Evolutionary conservation across 768 basidiomycete species (phyloP), one percentile per base, ranked within the genome.

Genomic region (Boletus sp.): DNA sequence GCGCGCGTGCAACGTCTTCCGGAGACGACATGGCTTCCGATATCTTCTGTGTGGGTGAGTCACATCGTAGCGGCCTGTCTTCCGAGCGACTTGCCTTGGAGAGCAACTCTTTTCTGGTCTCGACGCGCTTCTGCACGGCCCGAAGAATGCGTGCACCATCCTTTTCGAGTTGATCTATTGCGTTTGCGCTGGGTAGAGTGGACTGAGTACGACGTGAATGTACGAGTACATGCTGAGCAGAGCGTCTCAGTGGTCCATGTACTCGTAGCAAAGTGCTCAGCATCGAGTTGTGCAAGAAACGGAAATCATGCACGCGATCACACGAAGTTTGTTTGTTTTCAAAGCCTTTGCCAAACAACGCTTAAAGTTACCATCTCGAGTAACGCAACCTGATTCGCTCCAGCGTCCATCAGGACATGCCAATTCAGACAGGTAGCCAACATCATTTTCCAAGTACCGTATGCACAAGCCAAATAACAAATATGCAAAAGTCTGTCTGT

Each of bases 1-100:
- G 85, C 1, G 87, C 78, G 10, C 77, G 73, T 10, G 74, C 69
- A 52, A 90, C 82, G 60, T 87, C 84, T 44, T 82, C 82, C 8
- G 77, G 73, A 15, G 80, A 77, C 4, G 82, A 78, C 71, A 81
- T 75, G 50, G 78, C 74, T 10, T 81, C 79, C 4, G 84, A 80
- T 24, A 85, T 69, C 85, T 86, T 41, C 1, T 8, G 11, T 3
- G 35, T 5, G 32, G 1, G 30, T 67, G 2, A 55, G 45, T 30
- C 30, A 9, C 9, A 20, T 5, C 1, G 35, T 18, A 44, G 17
- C 10, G 28, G 7, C 6, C 30, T 39, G 6, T 11, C 18, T n/a
- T 2, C 11, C 1, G 29, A 10, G 28, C 18, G 24, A 67, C 73
- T 46, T 52, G 77, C 84, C 70, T 83, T 76, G 36, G 78, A 74